These are phyloP conservation scores for Trypanosoma mega DNA, from an alignment of 208 protist genomes.

Conservation along the genomic window DNA sequence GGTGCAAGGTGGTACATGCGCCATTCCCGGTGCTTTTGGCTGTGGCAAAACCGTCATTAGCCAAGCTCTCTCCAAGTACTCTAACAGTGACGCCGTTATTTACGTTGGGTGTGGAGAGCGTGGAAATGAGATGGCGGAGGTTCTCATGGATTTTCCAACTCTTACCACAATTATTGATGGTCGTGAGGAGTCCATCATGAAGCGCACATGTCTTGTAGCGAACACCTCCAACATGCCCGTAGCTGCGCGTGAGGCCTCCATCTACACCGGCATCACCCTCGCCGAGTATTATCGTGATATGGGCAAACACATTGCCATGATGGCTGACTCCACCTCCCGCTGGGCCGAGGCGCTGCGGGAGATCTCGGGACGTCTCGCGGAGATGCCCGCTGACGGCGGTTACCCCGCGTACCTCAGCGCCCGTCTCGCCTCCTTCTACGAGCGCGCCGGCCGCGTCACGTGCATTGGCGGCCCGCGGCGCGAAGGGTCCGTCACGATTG, in stretches of 20 bases:
- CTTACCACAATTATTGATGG: conserved; percentile 95
- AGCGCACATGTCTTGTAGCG: conserved; percentile 99
- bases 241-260: conserved; percentile 99
- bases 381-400: conserved; percentile 99
- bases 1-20: conserved; percentile 99
- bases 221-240: conserved; percentile 99
- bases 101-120: conserved; percentile 99
- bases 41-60: conserved; percentile 99
- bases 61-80: conserved; percentile 99
- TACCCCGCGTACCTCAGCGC: conserved; percentile 99
- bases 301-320: conserved; percentile 99
- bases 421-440: conserved; percentile 99
- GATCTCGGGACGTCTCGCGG: conserved; percentile 99
- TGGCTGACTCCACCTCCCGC: conserved; percentile 99
- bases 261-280: conserved; percentile 99
- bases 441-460: conserved; percentile 93
- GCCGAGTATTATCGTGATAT: conserved; percentile 99
- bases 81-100: conserved; percentile 99
- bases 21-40: conserved; percentile 99
- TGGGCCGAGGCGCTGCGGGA: conserved; percentile 99
- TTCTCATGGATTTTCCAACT: conserved; percentile 99
- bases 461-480: conserved; percentile 97
- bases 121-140: conserved; percentile 99
- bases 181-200: conserved; percentile 98
- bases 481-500: conserved; percentile 99